These are phyloP conservation scores for Aureobasidium leucospermi DNA, from an alignment of 2,329 filamentous ascomycete species.

Conservation along the genomic window DNA sequence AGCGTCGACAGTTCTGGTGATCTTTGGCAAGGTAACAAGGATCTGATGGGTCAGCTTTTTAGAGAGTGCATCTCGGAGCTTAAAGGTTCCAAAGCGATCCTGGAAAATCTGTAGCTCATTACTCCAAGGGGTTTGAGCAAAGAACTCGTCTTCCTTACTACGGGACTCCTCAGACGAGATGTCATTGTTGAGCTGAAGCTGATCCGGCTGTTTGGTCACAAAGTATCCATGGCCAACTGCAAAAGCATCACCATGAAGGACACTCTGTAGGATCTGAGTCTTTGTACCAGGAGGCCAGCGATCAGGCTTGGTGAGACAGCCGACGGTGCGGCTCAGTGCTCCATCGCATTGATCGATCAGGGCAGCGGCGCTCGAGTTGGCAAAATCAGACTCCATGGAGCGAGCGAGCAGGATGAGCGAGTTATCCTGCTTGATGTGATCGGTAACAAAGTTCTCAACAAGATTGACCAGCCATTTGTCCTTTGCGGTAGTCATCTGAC, in stretches of 20 bases:
- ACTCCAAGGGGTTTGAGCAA: slow-evolving; percentile 41
- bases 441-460: slow-evolving; percentile 60
- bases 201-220: slow-evolving; percentile 59
- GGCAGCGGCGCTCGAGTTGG: slow-evolving; percentile 64
- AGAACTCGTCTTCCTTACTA: slow-evolving; percentile 44
- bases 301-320: slow-evolving; percentile 79
- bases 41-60: slow-evolving; percentile 43
- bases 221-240: slow-evolving; percentile 68
- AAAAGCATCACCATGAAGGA: slow-evolving; percentile 54
- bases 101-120: slow-evolving; percentile 32
- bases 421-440: slow-evolving; percentile 62
- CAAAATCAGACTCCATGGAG: slow-evolving; percentile 70
- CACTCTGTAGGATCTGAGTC: slow-evolving; percentile 23
- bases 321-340: slow-evolving; percentile 38
- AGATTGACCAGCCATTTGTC: slow-evolving; percentile 65
- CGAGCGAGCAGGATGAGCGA: slow-evolving; percentile 72
- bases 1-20: slow-evolving; percentile 36
- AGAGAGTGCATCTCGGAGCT: slow-evolving; percentile 44
- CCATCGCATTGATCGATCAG: neutral
- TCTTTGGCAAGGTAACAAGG: slow-evolving; percentile 31
- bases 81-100: slow-evolving; percentile 45
- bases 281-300: slow-evolving; percentile 49
- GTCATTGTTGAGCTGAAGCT: slow-evolving; percentile 40
- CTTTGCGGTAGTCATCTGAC: slow-evolving; percentile 52
- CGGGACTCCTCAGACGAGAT: slow-evolving; percentile 44